Evolutionary conservation across 1,284 basidiomycete genomes (phyloP), one percentile per base, ranked within the genome.

Genomic region (Jaminaea rosea): DNA sequence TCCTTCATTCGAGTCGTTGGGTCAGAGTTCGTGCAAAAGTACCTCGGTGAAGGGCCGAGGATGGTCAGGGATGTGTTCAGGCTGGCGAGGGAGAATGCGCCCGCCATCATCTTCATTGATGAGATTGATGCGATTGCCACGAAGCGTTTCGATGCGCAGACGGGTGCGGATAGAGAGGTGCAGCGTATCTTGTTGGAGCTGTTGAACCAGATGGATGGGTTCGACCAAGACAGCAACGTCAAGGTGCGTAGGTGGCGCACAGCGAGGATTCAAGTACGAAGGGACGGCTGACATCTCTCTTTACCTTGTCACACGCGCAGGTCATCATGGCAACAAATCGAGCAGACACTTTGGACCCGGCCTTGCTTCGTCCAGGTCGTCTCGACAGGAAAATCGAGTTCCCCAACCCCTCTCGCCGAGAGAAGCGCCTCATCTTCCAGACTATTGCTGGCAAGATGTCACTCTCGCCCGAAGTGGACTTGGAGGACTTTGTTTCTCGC

Each of bases 21-120:
- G 21, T 92, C 88, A 64, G 93, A 98, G 76, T 98, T 98, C 72
- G 93, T 98, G 19, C 93, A 98, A 77, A 99, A 99, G 76, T 99
- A 99, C 73, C 83, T 99, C 2, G 94, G 94, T 70, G 94, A 99
- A 68, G 94, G 94, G 42, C 94, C 94, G 46, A 87, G 94, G 62
- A 99, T 99, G 94, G 94, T 99, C 56, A 85, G 94, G 70, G 94
- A 99, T 74, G 94, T 99, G 52, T 99, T 99, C 81, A 83, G 94
- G 53, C 82, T 98, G 45, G 94, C 94, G 36, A 80, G 94, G 62
- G 94, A 99, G 76, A 99, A 99, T 70, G 82, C 93, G 0, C 94
- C 94, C 1, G 85, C 90, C 41, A 99, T 99, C 75, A 98, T 99
- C 76, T 99, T 99, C 77, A 98, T 99, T 73, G 93, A 97, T 74